Evolutionary conservation across 1,139 yeast species (phyloP).

Genomic region (Pichia sp.): DNA sequence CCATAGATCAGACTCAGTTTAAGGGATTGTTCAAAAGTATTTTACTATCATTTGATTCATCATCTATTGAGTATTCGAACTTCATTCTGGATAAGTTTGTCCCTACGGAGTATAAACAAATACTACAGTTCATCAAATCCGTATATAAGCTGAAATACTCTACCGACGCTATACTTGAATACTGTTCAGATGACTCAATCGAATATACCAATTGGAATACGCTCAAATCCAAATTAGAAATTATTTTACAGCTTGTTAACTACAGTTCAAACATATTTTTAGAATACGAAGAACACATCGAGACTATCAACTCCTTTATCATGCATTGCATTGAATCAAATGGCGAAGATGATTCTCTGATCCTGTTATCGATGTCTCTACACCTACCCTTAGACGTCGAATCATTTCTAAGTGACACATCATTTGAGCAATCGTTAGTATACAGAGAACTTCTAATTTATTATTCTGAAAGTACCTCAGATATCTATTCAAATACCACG

Average conservation of each 20-base stretch:
- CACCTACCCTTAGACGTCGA: constrained; percentile 1
- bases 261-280: constrained; percentile 1
- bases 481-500: background rate
- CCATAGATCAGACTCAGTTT: background rate
- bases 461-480: background rate
- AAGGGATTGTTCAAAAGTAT: background rate
- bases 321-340: constrained; percentile 5
- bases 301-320: background rate
- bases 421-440: constrained; percentile 4
- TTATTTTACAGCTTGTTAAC: constrained; percentile 4
- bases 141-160: constrained; percentile 1
- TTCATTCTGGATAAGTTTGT: background rate
- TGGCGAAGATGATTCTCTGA: constrained; percentile 9
- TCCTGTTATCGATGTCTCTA: constrained; percentile 2
- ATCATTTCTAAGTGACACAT: background rate
- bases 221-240: background rate
- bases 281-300: background rate
- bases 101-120: background rate
- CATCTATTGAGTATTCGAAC: background rate
- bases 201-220: constrained; percentile 3
- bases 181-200: background rate
- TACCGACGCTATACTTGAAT: background rate
- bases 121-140: background rate
- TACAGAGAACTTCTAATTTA: constrained; percentile 11
- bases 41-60: background rate